Base-by-base conservation (phyloP, 768 basidiomycete species). In the Termitomyces sp. region DNA sequence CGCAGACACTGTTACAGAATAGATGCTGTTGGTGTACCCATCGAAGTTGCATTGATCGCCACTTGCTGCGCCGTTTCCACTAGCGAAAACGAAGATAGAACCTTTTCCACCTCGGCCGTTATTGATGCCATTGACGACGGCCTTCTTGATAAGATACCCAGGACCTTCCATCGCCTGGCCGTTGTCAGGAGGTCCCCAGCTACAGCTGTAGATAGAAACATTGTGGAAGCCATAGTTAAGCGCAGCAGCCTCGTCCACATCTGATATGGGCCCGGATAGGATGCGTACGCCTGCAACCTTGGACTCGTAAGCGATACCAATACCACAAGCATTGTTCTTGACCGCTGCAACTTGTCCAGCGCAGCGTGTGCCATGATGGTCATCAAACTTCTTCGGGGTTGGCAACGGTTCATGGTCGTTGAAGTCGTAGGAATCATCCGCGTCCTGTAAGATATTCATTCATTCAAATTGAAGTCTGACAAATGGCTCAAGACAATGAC, bases 1-100 rank as follows among this genome's bases (percentile, higher is more conserved):
- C 0, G 97, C 93, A n/a, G 94, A 88, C 30, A 99, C 93, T 0
- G 97, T 99, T 43, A 99, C 86, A 7, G 91, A 93, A 73, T 93
- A 98, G 58, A 98, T 95, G 66, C 90, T 93, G 69, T 99, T 99
- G 13, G 97, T 99, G 71, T 99, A 99, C 7, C 97, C 97, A 64
- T 98, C 96, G 68, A 99, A 98, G 71, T 99, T 99, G 78, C 97
- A 99, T 71, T 98, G 96, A 68, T 99, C 97, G 18, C 90, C 93
- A 55, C 82, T 81, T 8, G 82, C 82, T 32, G 93, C 97, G 8
- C 97, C 97, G 68, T 99, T 99, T 0, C 97, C 97, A 54, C 93
- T 95, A 4, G 97, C 97, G 67, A 98, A 99, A 27, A 99, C 97
- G 63, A 91, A 98, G 60, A 99, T 80, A 33, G 91, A 93, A 1